Evolutionary conservation across 495 filamentous ascomycete species (phyloP), one percentile per base, ranked within the genome.

Genomic region (Platismatia glauca): DNA sequence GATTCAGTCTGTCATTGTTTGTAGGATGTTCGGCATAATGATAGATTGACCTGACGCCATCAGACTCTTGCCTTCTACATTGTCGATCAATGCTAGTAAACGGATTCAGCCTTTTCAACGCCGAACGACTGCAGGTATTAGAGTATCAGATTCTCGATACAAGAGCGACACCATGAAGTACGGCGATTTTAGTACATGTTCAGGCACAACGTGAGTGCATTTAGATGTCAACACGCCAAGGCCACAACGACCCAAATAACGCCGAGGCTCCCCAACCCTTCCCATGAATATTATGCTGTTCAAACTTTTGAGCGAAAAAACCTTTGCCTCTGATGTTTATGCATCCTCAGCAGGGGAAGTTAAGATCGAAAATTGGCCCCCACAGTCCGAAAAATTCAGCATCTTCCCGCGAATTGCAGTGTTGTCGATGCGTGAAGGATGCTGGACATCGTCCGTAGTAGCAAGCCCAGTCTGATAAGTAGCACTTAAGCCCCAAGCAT

Each of bases 381-480:
- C 85, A 29, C 80, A 78, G 55, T 82, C 82, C 57, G 82, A 81
- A 76, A 80, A 84, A 61, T 76, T 80, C 12, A 87, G 66, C 61
- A 76, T 74, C 71, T 78, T 78, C 4, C 78, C 81, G 27, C 78
- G 73, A n/a, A 81, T 73, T 53, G 83, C 83, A 34, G 79, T 84
- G 68, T 84, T 85, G 56, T 83, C 77, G 60, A 87, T 80, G 43
- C 79, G 59, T 7, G 82, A 84, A 16, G 84, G 81, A 31, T 80
- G 73, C 58, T 80, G 74, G 27, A 86, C 77, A 61, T 86, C 84
- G 60, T 84, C 82, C 13, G 62, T 64, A 13, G 74, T 79, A 18
- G 80, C 84, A 64, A 79, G 79, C 7, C 85, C 85, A 20, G 81
- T 84, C 71, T 87, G 85, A 66, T 85, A 86, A 24, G 79, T 84